Conservation (phyloP, 768 basidiomycete genomes). For the Lactifluus rugatus region DNA sequence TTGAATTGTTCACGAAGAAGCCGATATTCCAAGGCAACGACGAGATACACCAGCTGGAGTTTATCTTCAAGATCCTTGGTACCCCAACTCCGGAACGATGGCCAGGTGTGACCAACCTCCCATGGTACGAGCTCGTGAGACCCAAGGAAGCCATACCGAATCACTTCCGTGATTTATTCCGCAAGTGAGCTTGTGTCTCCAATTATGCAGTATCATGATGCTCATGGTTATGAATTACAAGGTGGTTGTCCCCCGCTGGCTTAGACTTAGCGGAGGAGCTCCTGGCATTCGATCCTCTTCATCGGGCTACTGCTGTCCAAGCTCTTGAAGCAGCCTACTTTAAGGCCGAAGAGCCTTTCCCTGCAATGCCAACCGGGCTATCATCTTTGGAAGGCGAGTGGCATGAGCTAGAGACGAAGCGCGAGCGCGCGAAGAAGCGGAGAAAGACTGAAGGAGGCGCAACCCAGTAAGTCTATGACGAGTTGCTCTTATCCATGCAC, state of each 20-base stretch:
- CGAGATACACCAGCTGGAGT: slow-evolving; percentile 94
- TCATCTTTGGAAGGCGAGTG: slow-evolving; percentile 84
- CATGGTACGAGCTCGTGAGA: slow-evolving; percentile 98
- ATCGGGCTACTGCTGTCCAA: slow-evolving; percentile 66
- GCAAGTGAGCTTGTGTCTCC: slow-evolving; percentile 46
- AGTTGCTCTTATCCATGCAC: slow-evolving; percentile 21
- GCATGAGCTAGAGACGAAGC: slow-evolving; percentile 96
- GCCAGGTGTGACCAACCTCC: slow-evolving; percentile 72
- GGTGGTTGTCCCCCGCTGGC: slow-evolving; percentile 80
- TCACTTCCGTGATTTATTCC: slow-evolving; percentile 75
- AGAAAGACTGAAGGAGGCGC: slow-evolving; percentile 44
- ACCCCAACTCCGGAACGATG: slow-evolving; percentile 79
- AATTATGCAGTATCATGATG: not conserved
- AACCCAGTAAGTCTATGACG: slow-evolving; percentile 11
- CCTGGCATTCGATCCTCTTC: slow-evolving; percentile 69
- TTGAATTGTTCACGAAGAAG: slow-evolving; percentile 91
- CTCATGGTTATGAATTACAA: slow-evolving; percentile 24
- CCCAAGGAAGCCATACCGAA: slow-evolving; percentile 67
- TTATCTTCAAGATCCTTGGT: slow-evolving; percentile 84
- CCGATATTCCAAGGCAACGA: slow-evolving; percentile 98
- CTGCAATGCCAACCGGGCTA: slow-evolving; percentile 72
- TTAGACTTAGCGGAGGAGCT: slow-evolving; percentile 81
- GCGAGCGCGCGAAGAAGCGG: slow-evolving; percentile 75
- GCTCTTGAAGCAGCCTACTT: slow-evolving; percentile 85
- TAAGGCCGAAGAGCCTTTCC: slow-evolving; percentile 60